These are phyloP conservation scores for Phanerochaete sordida DNA, from an alignment of 768 basidiomycete genomes.

Conservation along the genomic window DNA sequence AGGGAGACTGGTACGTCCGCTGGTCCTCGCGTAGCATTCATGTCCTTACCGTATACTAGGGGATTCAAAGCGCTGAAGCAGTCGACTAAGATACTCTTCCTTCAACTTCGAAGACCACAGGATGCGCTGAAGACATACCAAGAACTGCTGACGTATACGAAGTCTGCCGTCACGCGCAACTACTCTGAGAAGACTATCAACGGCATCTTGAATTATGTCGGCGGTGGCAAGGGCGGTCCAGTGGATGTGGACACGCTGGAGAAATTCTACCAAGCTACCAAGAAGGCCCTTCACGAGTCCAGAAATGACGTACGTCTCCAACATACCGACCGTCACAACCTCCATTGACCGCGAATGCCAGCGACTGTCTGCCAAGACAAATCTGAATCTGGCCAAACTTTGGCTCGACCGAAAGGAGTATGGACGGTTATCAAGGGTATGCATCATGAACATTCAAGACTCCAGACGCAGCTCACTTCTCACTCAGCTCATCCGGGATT, in stretches of 20 bases:
- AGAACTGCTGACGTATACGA: conserved; percentile 88
- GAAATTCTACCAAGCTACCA: conserved; percentile 93
- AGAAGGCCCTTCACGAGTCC: conserved; percentile 84
- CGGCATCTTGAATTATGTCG: conserved; percentile 96
- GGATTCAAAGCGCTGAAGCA: conserved; percentile 99
- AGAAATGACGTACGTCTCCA: conserved; percentile 82
- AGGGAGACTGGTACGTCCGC: conserved; percentile 83
- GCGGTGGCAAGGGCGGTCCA: conserved; percentile 76
- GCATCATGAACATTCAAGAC: not conserved
- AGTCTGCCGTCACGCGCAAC: conserved; percentile 91
- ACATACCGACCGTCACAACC: not conserved
- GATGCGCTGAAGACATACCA: conserved; percentile 87
- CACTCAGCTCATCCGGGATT: conserved; percentile 68
- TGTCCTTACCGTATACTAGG: conserved; percentile 45
- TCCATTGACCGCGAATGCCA: conserved; percentile 25
- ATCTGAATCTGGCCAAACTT: conserved; percentile 93
- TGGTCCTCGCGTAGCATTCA: conserved; percentile 1
- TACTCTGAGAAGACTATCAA: conserved; percentile 99
- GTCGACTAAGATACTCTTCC: conserved; percentile 90
- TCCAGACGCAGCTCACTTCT: not conserved
- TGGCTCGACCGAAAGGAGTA: conserved; percentile 98
- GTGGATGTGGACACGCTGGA: conserved; percentile 87
- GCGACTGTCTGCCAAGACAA: conserved; percentile 94
- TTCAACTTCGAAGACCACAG: conserved; percentile 70
- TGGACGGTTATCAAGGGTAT: conserved; percentile 72